Evolutionary conservation across 352 stramenopile species (phyloP), one percentile per base, ranked within the genome.

Genomic region (Phytophthora fragariaefolia): DNA sequence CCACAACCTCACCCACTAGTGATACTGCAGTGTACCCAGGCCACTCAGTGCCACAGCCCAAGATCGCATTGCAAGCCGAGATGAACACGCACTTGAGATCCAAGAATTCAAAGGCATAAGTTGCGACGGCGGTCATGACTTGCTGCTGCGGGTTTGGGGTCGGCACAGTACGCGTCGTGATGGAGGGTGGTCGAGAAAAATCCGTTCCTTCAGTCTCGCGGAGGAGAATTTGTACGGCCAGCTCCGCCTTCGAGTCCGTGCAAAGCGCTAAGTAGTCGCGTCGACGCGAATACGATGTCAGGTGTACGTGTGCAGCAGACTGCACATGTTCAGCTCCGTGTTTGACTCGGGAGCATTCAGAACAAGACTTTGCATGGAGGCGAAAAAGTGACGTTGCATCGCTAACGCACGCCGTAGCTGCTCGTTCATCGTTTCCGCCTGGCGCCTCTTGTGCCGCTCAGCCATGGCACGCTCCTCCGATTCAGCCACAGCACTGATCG

Each of bases 241-340:
- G 67, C 6, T 87, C 72, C 0, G 85, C 60, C 64, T 89, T 89
- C 0, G 66, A 72, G 49, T 77, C 70, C 9, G 47, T 66, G 55
- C 80, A 87, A 18, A 85, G 71, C 20, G 57, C 50, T 22, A 85
- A 58, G 59, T 77, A 83, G 63, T 89, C 80, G 12, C 78, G 79
- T 26, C 47, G 47, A 8, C 80, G 76, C n/a, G 74, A 66, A 12
- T 67, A 70, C n/a, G 59, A 27, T 30, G 74, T 77, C 34, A 43
- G 68, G 79, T 89, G 69, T 80, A 88, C 6, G 77, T 89, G 52
- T 90, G 79, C 17, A 90, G 47, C 22, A 88, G 43, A 26, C 76
- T 73, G 24, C 66, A 60, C 75, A 88, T 79, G 66, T 88, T 85
- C 8, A 89, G 58, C 20, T 81, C 51, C 7, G 77, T 58, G 48